These are phyloP conservation scores for Ganoderma multipileum DNA, from an alignment of 1,284 basidiomycete genomes.

Conservation along the genomic window DNA sequence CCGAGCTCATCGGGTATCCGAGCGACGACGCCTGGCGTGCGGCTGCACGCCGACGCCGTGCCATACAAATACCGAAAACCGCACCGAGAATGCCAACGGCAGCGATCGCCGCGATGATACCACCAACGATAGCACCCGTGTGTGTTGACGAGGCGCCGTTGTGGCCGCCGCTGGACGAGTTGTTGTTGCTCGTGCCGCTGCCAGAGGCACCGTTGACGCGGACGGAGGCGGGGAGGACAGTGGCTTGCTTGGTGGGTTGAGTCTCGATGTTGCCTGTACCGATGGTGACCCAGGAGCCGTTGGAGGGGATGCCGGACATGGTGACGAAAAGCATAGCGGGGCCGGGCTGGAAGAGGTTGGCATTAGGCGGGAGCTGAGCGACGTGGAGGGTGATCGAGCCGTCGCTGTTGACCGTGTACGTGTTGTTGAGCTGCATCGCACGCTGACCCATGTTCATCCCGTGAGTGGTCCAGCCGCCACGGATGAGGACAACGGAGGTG, in stretches of 20 bases:
- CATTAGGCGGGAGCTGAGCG: conserved; percentile 81
- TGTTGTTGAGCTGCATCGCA: conserved; percentile 77
- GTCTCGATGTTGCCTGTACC: conserved; percentile 81
- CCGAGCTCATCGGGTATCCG: conserved; percentile 46
- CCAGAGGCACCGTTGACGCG: conserved; percentile 46
- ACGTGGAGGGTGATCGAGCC: conserved; percentile 81
- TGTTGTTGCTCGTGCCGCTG: conserved; percentile 30
- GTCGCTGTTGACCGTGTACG: conserved; percentile 82
- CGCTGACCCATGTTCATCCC: conserved; percentile 95
- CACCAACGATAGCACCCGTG: conserved; percentile 56
- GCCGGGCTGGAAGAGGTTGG: conserved; percentile 87
- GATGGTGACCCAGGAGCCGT: conserved; percentile 77
- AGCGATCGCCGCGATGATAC: conserved; percentile 56
- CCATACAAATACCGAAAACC: conserved; percentile 52
- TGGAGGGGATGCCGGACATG: conserved; percentile 84
- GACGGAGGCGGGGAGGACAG: conserved; percentile 60
- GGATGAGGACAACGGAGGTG: conserved; percentile 83
- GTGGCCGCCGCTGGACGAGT: conserved; percentile 16
- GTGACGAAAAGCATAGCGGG: conserved; percentile 85
- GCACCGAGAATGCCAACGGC: conserved; percentile 56
- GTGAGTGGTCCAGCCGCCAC: conserved; percentile 93
- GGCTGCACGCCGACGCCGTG: conserved; percentile 52
- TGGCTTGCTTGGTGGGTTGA: conserved; percentile 59
- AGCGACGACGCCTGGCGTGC: conserved; percentile 37
- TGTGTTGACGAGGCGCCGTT: conserved; percentile 38